A percentile compares a stretch with the other conserved stretches of the same genome.
phyloP scores from a whole-genome alignment of 345 rosid genomes.

The Citrus cavaleriei region DNA sequence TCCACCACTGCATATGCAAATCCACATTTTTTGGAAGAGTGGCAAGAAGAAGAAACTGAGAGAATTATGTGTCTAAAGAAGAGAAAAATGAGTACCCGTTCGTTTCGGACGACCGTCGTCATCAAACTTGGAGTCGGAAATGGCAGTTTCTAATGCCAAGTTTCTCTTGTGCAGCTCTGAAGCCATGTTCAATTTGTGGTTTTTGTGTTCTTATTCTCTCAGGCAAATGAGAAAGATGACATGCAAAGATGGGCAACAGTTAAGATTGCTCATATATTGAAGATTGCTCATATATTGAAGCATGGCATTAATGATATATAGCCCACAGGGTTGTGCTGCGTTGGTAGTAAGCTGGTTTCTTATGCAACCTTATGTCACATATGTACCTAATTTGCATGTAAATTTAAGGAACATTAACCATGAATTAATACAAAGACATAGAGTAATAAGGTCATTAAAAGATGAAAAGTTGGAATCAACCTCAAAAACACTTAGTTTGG shows the following conservation, averaged over 20 bases:
- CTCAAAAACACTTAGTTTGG: neutral
- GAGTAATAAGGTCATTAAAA: neutral
- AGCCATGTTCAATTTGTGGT: slow-evolving; percentile 14
- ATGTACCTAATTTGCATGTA: neutral
- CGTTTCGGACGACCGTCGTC: slow-evolving; percentile 70
- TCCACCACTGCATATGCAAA: neutral
- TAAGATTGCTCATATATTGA: neutral
- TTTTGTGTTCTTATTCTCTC: neutral
- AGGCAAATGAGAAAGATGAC: neutral
- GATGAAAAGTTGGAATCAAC: neutral
- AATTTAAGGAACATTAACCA: neutral
- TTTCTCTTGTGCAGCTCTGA: slow-evolving; percentile 23
- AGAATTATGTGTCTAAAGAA: neutral
- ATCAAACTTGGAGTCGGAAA: slow-evolving; percentile 41
- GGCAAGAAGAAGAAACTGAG: neutral
- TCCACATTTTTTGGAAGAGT: too few relatives aligned
- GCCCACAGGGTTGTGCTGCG: neutral
- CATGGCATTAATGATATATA: neutral
- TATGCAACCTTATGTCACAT: neutral
- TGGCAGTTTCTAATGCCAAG: slow-evolving; percentile 29
- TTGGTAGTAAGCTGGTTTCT: neutral
- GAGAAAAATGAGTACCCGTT: slow-evolving; percentile 37
- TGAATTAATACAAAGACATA: neutral
- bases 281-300: neutral
- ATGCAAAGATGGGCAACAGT: neutral